These are phyloP conservation scores for Metschnikowia bowlesiae DNA, from an alignment of 805 yeast genomes.

Conservation along the genomic window DNA sequence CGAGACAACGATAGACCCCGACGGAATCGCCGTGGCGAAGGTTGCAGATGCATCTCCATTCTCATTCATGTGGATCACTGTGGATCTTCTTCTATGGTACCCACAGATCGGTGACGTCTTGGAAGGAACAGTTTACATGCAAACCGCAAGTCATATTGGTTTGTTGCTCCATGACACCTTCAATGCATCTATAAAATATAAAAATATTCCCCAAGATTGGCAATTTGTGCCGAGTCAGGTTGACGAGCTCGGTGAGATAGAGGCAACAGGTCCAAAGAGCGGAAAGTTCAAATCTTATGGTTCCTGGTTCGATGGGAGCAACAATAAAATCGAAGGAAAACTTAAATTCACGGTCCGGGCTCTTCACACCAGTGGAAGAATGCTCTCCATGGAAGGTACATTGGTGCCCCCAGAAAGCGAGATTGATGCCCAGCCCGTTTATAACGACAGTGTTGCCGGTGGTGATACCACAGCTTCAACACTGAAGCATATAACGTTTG, in stretches of 20 bases:
- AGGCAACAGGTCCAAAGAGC: slow-evolving; percentile 16
- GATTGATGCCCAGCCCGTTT: slow-evolving; percentile 52
- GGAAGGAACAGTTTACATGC: slow-evolving; percentile 87
- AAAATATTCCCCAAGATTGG: slow-evolving; percentile 85
- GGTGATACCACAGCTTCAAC: slow-evolving; percentile 14
- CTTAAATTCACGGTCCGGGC: slow-evolving; percentile 69
- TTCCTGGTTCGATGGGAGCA: slow-evolving; percentile 79
- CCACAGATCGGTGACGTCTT: slow-evolving; percentile 84
- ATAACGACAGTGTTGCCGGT: slow-evolving; percentile 22
- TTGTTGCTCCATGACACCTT: slow-evolving; percentile 87
- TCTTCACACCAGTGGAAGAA: slow-evolving; percentile 72
- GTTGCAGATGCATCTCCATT: slow-evolving; percentile 81
- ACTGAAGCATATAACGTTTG: slow-evolving; percentile 17
- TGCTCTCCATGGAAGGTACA: slow-evolving; percentile 87
- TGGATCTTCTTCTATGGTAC: slow-evolving; percentile 81
- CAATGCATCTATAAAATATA: slow-evolving; percentile 86
- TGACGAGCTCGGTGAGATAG: slow-evolving; percentile 43
- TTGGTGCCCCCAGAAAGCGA: slow-evolving; percentile 57
- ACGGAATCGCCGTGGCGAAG: slow-evolving; percentile 52
- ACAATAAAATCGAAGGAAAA: slow-evolving; percentile 76
- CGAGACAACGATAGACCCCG: slow-evolving; percentile 27
- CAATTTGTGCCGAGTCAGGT: slow-evolving; percentile 73
- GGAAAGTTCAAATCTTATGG: slow-evolving; percentile 60
- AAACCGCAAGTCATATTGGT: slow-evolving; percentile 93
- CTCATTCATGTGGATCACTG: slow-evolving; percentile 80